phyloP scores from a whole-genome alignment of 495 filamentous ascomycete genomes.

The Chaetomium tenue region DNA sequence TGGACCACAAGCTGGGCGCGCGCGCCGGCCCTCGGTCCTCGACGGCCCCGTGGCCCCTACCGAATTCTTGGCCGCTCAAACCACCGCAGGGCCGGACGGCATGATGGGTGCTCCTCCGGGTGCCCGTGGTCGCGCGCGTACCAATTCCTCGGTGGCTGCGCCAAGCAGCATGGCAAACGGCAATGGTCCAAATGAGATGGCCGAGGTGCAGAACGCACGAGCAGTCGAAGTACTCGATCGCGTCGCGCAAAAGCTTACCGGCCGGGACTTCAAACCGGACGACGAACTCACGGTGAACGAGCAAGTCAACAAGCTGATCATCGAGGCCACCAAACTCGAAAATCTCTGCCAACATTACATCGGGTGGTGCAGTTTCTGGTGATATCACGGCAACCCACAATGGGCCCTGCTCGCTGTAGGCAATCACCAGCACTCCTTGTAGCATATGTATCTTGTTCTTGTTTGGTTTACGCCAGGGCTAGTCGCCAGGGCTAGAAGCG shows the following conservation, averaged over 20 bases:
- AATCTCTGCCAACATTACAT: constrained; percentile 99
- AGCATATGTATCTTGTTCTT: not conserved
- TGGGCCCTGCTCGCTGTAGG: not conserved
- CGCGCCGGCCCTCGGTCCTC: constrained; percentile 68
- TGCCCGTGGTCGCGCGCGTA: constrained; percentile 52
- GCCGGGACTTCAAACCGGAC: constrained; percentile 61
- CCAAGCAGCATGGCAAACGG: constrained; percentile 41
- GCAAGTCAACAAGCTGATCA: constrained; percentile 91
- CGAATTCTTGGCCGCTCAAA: constrained; percentile 49
- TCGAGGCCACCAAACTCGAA: constrained; percentile 93
- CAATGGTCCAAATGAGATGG: constrained; percentile 42
- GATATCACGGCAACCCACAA: not conserved
- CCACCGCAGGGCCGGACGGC: constrained; percentile 37
- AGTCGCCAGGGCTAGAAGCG: not conserved
- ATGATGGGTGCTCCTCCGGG: constrained; percentile 52
- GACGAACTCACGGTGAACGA: constrained; percentile 83
- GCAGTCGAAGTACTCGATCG: constrained; percentile 88
- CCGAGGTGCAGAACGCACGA: constrained; percentile 86
- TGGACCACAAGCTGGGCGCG: constrained; percentile 42
- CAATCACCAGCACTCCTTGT: not conserved
- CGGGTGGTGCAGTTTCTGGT: constrained; percentile 96
- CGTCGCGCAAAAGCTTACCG: constrained; percentile 91
- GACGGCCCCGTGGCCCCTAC: constrained; percentile 57
- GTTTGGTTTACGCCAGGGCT: not conserved
- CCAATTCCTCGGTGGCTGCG: constrained; percentile 47